phyloP scores from a whole-genome alignment of 805 yeast genomes.

The Tetrapisispora nanseiensis region DNA sequence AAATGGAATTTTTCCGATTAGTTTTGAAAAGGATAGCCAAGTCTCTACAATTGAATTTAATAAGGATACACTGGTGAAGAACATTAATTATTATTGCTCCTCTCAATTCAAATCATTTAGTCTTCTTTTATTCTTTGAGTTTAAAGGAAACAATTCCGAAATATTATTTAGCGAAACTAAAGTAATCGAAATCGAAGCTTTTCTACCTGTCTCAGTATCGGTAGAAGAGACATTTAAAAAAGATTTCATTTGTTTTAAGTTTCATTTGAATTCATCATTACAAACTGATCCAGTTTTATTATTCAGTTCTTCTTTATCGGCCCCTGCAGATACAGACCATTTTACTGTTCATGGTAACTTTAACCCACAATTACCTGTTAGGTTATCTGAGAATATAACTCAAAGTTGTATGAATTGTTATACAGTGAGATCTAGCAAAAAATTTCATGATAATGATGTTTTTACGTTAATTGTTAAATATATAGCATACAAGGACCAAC shows the following conservation, averaged over 20 bases:
- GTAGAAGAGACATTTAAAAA: conserved; percentile 26
- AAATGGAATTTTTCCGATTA: background rate
- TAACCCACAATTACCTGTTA: conserved; percentile 11
- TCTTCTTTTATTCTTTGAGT: conserved; percentile 9
- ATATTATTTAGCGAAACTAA: conserved; percentile 12
- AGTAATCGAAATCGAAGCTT: conserved; percentile 9
- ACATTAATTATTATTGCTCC: conserved; percentile 13
- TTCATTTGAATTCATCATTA: conserved; percentile 19
- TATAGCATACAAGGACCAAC: conserved; percentile 20
- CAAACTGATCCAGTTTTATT: conserved; percentile 20
- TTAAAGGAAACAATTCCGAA: conserved; percentile 5
- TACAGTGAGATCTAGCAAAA: conserved; percentile 9
- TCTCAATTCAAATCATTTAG: conserved; percentile 13
- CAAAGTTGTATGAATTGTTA: conserved; percentile 24
- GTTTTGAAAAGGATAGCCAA: background rate
- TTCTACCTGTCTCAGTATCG: conserved; percentile 25
- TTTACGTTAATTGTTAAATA: conserved; percentile 18
- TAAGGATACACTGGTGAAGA: background rate
- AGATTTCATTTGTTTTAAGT: conserved; percentile 23
- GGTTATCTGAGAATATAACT: conserved; percentile 12
- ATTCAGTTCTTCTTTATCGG: conserved; percentile 10
- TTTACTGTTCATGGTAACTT: conserved; percentile 17
- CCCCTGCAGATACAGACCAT: conserved; percentile 3
- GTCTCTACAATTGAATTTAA: conserved; percentile 4
- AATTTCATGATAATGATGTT: conserved; percentile 14